These are phyloP conservation scores for Phytopythium vexans DNA, from an alignment of 352 stramenopile genomes.

Conservation along the genomic window DNA sequence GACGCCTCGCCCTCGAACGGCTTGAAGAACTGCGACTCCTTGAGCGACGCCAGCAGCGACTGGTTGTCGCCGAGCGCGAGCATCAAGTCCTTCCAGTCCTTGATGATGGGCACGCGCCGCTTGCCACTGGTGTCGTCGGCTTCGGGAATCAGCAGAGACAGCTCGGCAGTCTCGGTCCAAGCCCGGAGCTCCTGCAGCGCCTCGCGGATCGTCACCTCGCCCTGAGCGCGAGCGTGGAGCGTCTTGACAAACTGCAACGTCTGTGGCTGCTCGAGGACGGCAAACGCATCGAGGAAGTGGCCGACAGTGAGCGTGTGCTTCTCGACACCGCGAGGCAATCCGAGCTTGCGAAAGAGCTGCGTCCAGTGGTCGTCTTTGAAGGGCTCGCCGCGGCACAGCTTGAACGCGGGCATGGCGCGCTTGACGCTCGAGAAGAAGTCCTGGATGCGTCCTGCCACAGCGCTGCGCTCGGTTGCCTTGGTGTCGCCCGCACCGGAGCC, in stretches of 20 bases:
- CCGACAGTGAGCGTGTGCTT: conserved; percentile 89
- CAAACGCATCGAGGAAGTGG: conserved; percentile 88
- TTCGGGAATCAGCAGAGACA: conserved; percentile 88
- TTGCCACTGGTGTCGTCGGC: conserved; percentile 42
- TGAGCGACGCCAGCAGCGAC: conserved; percentile 91
- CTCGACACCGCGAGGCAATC: conserved; percentile 78
- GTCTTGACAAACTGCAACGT: conserved; percentile 93
- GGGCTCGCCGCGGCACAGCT: conserved; percentile 92
- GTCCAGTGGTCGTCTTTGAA: conserved; percentile 98
- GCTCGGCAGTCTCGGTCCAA: conserved; percentile 90
- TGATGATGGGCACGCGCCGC: conserved; percentile 86
- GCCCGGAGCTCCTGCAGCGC: conserved; percentile 91
- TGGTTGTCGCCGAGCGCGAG: conserved; percentile 95
- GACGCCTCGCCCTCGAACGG: conserved; percentile 90
- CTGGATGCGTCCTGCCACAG: conserved; percentile 73
- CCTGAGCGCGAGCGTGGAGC: conserved; percentile 84
- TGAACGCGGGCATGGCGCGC: conserved; percentile 89
- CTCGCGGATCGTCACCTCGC: conserved; percentile 95
- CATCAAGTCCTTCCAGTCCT: conserved; percentile 96
- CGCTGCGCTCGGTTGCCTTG: conserved; percentile 38
- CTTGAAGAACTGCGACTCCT: conserved; percentile 96
- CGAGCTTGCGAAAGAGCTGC: conserved; percentile 91
- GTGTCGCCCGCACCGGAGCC: neutral
- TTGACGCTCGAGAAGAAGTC: conserved; percentile 85
- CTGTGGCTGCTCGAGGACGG: conserved; percentile 72